A percentile compares a stretch with the other conserved stretches of the same genome.
These are phyloP conservation scores for Fistulinella cinereoalba DNA, from an alignment of 1,284 basidiomycete species.

Conservation along the genomic window DNA sequence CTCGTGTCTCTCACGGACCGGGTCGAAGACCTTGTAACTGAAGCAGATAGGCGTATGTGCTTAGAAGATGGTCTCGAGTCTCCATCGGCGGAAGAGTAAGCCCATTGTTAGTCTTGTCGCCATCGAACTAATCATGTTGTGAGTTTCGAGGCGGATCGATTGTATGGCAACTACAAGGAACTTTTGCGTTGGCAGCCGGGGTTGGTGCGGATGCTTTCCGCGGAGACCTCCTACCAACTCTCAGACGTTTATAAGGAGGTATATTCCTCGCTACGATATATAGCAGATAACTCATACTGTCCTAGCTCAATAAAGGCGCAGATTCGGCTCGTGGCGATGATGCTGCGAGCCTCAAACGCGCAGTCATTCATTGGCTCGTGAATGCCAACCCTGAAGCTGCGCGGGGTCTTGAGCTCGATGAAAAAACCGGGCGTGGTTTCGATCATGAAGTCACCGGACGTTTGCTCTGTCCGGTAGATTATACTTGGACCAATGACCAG, in stretches of 20 bases:
- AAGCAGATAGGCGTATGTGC: neutral
- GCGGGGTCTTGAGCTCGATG: neutral
- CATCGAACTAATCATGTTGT: too few species aligned
- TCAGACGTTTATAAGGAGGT: neutral
- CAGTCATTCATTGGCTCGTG: slow-evolving; percentile 1
- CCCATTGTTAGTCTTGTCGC: neutral
- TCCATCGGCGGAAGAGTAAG: neutral
- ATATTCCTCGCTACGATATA: neutral
- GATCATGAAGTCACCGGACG: neutral
- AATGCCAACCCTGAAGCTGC: too few species aligned
- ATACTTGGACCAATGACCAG: neutral
- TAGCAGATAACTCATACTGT: neutral
- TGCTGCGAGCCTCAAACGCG: neutral
- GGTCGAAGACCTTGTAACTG: neutral
- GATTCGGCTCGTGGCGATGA: slow-evolving; percentile 8
- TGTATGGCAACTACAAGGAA: neutral
- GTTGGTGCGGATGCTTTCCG: neutral
- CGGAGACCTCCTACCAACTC: neutral
- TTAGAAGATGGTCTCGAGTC: neutral
- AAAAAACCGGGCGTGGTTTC: neutral
- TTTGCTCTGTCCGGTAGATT: neutral
- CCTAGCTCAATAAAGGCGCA: slow-evolving; percentile 2
- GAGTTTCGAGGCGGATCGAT: too few species aligned
- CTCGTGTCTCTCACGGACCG: neutral
- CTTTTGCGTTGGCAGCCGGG: neutral